A percentile compares a stretch with the other conserved stretches of the same genome.
Conservation (phyloP, 495 filamentous ascomycete genomes). For the Xylaria intraflava region DNA sequence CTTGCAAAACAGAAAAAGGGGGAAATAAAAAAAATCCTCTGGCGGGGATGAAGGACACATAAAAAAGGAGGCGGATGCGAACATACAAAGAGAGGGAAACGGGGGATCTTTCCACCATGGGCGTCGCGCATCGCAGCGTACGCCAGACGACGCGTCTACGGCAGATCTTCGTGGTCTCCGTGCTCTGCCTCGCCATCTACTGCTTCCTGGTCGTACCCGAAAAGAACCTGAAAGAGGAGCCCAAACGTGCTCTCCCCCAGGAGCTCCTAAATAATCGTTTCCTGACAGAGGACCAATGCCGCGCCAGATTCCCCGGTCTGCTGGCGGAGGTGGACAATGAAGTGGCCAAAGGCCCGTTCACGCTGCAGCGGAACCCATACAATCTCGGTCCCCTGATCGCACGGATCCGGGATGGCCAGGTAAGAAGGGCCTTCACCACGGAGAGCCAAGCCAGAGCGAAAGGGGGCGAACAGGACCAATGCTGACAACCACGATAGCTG, state of each 20-base stretch:
- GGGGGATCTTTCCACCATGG: background rate
- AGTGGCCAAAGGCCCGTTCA: slow-evolving; percentile 41
- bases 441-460: background rate
- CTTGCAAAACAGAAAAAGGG: background rate
- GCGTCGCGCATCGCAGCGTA: slow-evolving; percentile 3
- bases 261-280: slow-evolving; percentile 33
- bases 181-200: slow-evolving; percentile 29
- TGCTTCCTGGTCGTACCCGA: slow-evolving; percentile 31
- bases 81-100: background rate
- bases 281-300: slow-evolving; percentile 37
- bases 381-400: slow-evolving; percentile 36
- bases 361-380: slow-evolving; percentile 29
- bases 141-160: slow-evolving; percentile 25
- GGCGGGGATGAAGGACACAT: background rate
- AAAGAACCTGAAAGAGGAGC: slow-evolving; percentile 7
- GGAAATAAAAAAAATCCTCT: background rate
- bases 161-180: slow-evolving; percentile 23
- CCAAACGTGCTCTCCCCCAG: slow-evolving; percentile 8
- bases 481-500: slow-evolving; percentile 18
- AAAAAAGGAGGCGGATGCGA: background rate
- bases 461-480: background rate
- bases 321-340: slow-evolving; percentile 38
- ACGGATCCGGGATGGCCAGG: slow-evolving; percentile 38
- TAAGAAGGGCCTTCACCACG: slow-evolving; percentile 3
- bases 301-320: slow-evolving; percentile 38